Base-by-base conservation (phyloP, 495 filamentous ascomycete species). In the Neurospora tetrasperma region DNA sequence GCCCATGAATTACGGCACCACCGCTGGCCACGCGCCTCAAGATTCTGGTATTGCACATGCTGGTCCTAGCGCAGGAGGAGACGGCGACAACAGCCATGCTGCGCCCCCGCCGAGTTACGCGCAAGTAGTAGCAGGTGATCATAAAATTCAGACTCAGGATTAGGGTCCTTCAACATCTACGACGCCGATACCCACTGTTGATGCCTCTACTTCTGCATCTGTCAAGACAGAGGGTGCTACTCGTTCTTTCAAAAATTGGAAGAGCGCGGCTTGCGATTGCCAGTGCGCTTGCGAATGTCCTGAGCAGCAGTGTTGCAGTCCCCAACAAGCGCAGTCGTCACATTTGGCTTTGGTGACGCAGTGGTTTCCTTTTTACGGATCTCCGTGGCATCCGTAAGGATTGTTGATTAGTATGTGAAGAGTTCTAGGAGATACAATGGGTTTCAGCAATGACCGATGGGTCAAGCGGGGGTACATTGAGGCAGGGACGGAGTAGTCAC, bases 51-150 rank as follows among this genome's bases (percentile, higher is more conserved):
- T 66, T 18, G 54, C 54, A 31, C 54, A 66, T 38, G 54, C 54
- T 18, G 62, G 87, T 84, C 62, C 82, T 83, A 69, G 85, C 86
- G 14, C 85, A 78, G 38, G 87, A 80, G 20, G 87, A 84, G 71
- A 87, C 78, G 70, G 87, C 79, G 69, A 83, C 76, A 70, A 76
- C 62, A 78, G 77, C 71, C 71, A 77, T 38, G 43, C 71, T 1
- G 72, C 74, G n/a, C 74, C 86, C 27, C 93, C 93, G 68, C 93
- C 93, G 42, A 93, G 90, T 31, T 96, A 96, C 83, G 90, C 90
- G 59, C 92, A 96, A 83, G 93, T 93, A 43, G 90, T 96, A 43
- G 90, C 88, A 79, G 94, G 93, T 14, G 94, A 97, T 79, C 79
- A 97, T 79, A 98, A 98, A 86, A 84, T 97, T 46, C 94, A 97